A percentile compares a stretch with the other conserved stretches of the same genome.
These are phyloP conservation scores for Lodderomyces oxycetoniae DNA, from an alignment of 1,139 yeast genomes.

Conservation along the genomic window DNA sequence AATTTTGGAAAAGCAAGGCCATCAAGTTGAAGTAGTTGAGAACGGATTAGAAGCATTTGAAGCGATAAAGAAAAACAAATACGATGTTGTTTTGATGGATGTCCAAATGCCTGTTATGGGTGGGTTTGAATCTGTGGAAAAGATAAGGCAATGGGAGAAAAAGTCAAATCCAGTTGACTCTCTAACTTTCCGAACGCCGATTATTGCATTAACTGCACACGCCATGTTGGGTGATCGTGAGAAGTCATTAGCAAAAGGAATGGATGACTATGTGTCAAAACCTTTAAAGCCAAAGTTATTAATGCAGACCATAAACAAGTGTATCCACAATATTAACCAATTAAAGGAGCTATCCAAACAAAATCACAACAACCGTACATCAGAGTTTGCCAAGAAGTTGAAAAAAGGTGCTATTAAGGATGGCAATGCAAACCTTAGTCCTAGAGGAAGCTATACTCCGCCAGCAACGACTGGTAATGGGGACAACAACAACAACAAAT, in stretches of 20 bases:
- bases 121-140: constrained; percentile 85
- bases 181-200: constrained; percentile 65
- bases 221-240: constrained; percentile 91
- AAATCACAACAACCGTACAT: constrained; percentile 41
- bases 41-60: constrained; percentile 81
- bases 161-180: constrained; percentile 72
- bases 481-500: not conserved
- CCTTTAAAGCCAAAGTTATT: constrained; percentile 79
- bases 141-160: constrained; percentile 83
- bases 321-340: constrained; percentile 66
- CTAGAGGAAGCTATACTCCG: not conserved
- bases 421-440: constrained; percentile 5
- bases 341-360: constrained; percentile 52
- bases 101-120: constrained; percentile 97
- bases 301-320: constrained; percentile 79
- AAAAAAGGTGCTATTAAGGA: constrained; percentile 33
- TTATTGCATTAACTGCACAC: constrained; percentile 85
- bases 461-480: not conserved
- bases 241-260: constrained; percentile 77
- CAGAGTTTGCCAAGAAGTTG: constrained; percentile 46
- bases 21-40: constrained; percentile 75
- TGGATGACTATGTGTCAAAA: constrained; percentile 86
- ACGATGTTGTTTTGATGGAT: constrained; percentile 86
- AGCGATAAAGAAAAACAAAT: constrained; percentile 60
- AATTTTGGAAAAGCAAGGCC: constrained; percentile 78